Conservation (phyloP, 2,329 filamentous ascomycete species). For the Coniochaeta prunicola region DNA sequence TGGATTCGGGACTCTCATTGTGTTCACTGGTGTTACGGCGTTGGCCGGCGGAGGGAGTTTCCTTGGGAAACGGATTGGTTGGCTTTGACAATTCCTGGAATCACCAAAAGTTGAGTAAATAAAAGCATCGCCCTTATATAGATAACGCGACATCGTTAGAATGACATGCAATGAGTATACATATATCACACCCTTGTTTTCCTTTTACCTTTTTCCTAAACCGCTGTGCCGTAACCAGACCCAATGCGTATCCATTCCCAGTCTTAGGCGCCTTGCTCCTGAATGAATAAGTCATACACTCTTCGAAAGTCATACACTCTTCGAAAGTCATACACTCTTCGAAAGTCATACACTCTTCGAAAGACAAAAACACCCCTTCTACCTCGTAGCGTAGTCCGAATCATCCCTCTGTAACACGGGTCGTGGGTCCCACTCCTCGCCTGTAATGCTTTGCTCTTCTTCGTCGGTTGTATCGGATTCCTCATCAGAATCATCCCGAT, state of each 20-base stretch:
- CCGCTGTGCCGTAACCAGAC: neutral
- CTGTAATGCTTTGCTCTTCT: constrained; percentile 17
- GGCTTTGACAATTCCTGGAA: constrained; percentile 16
- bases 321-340: neutral
- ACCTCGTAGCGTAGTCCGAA: constrained; percentile 12
- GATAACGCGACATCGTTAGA: neutral
- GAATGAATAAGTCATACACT: neutral
- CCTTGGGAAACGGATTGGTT: constrained; percentile 29
- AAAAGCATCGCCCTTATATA: neutral
- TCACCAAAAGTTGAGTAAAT: neutral
- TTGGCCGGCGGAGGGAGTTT: constrained; percentile 37
- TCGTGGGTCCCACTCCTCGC: constrained; percentile 32
- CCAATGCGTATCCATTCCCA: neutral
- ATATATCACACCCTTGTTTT: neutral
- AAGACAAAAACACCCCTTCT: neutral
- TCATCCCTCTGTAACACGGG: constrained; percentile 26
- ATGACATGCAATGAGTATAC: neutral
- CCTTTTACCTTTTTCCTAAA: neutral
- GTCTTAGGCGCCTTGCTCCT: neutral
- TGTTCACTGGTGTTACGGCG: constrained; percentile 49
- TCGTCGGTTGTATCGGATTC: constrained; percentile 7
- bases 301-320: neutral
- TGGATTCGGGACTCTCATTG: constrained; percentile 44
- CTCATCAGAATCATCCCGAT: constrained; percentile 30
- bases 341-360: neutral